Evolutionary conservation across 1,139 yeast genomes (phyloP), one percentile per base, ranked within the genome.

Genomic region (Candida labiduridarum): DNA sequence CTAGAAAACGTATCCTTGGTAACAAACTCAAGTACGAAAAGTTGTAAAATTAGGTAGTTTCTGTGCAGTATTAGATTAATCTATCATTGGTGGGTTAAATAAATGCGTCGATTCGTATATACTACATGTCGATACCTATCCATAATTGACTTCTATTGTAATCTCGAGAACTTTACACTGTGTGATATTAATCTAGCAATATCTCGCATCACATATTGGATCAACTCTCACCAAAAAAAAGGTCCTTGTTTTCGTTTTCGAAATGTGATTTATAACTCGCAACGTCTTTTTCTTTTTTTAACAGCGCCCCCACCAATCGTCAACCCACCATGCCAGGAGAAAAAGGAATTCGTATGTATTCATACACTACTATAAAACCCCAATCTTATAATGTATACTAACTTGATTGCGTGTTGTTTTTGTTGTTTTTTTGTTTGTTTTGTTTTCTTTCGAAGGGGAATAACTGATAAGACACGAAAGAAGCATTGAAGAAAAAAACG

Each of bases 1-100:
- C 70, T 53, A 57, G 68, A 36, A 57, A 63, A 41, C 61, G 61
- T 45, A 72, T 71, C n/a, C 61, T 69, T 58, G 62, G 58, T 30
- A 71, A 71, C 52, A 59, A 56, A 34, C 54, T 60, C 35, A 58
- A 53, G 45, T 69, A 69, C 48, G 63, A 62, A 27, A 61, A 61
- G 48, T 54, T 56, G 30, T 56, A 51, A 46, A 29, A 1, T 36
- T 39, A 18, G n/a, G n/a, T 33, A 19, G 19, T 27, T 36, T n/a
- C 30, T 30, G 41, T 19, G 22, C 4, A 3, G 3, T 19, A 19
- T 25, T 25, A 25, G 29, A 8, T 25, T 25, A 25, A 8, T 25
- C 10, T 7, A 8, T 25, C 10, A 25, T 25, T 25, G 29, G 3
- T 19, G 3, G 22, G 22, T 19, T 19, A 19, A 19, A 19, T 19